Base-by-base conservation (phyloP, 2,329 filamentous ascomycete species). In the Colletotrichum musicola region DNA sequence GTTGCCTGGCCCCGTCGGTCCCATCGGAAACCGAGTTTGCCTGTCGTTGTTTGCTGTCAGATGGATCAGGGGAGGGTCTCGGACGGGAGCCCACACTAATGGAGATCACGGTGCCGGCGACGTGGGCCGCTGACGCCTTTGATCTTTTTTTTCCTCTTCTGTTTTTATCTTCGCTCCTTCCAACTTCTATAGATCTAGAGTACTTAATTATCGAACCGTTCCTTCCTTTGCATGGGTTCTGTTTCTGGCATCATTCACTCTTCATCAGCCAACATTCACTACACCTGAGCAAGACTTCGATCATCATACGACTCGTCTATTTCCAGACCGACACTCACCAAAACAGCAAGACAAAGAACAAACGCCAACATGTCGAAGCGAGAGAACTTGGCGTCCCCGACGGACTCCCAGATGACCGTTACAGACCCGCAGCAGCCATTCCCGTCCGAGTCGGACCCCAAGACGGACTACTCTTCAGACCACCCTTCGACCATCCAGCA, bases 381-480 rank as follows among this genome's bases (percentile, higher is more conserved):
- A 35, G 20, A 55, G 7, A 30, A 50, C n/a, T 18, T 49, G 5
- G 42, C 62, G 50, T 65, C 65, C 25, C 65, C 42, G 16, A 18
- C 65, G n/a, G 50, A 60, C 42, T 65, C 65, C 9, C 55, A 65
- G n/a, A 38, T 55, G 35, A 68, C 65, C 18, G 30, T 64, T 6
- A 20, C 62, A n/a, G 65, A 65, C 20, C 62, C 65, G 30, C 47
- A 60, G 3, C 47, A 60, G 4, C 16, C 20, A 6, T 49, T 53
- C 22, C 44, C 14, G 13, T 6, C 60, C 6, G 49, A 65, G 13
- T 6, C 60, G 6, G 49, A 65, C 3, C 22, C 22, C 49, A 68
- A 65, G 13, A 56, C 62, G 3, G 65, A 65, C 27, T 65, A 50
- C 62, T 59, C 62, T 2, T 68, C 65, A 4, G 65, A 68, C n/a